These are phyloP conservation scores for Chaetomiaceae sp. DNA, from an alignment of 2,329 filamentous ascomycete genomes.

Conservation along the genomic window DNA sequence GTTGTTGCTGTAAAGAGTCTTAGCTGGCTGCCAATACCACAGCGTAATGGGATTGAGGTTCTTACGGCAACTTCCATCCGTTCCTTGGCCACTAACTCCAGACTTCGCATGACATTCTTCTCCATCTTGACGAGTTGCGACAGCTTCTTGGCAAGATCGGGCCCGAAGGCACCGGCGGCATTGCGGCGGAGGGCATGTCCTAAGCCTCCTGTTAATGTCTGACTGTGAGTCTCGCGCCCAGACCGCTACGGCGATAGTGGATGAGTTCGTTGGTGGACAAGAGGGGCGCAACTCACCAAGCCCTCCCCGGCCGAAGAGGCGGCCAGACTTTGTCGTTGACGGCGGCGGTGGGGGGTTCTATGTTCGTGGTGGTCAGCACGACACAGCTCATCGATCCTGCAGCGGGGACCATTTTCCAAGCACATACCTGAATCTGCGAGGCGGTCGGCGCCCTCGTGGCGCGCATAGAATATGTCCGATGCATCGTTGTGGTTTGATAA, in stretches of 20 bases:
- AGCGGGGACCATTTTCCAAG: no score
- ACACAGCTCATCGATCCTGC: neutral
- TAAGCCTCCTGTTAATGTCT: conserved; percentile 31
- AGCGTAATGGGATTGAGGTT: neutral
- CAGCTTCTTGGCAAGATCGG: conserved; percentile 95
- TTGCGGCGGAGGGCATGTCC: conserved; percentile 68
- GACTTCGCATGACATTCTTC: conserved; percentile 99
- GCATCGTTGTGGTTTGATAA: conserved; percentile 54
- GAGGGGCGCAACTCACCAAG: conserved; percentile 61
- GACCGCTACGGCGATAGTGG: no score
- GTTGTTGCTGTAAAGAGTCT: conserved; percentile 72
- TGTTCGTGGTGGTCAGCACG: conserved; percentile 10
- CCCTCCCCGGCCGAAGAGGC: conserved; percentile 81
- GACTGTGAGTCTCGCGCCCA: conserved; percentile 9
- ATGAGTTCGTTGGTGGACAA: neutral
- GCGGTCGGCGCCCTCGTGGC: conserved; percentile 93
- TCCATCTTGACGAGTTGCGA: conserved; percentile 99
- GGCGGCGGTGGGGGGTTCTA: conserved; percentile 91
- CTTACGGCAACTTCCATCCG: conserved; percentile 97
- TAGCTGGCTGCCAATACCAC: neutral
- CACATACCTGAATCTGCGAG: conserved; percentile 59
- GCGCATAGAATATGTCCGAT: conserved; percentile 99
- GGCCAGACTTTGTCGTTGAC: conserved; percentile 84
- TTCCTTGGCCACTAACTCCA: conserved; percentile 91
- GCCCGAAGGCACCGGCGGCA: conserved; percentile 69